Percentiles rank a stretch among this genome's conserved stretches.
Evolutionary conservation across 495 filamentous ascomycete species (phyloP).

Genomic region (Aspergillus coremiiformis): DNA sequence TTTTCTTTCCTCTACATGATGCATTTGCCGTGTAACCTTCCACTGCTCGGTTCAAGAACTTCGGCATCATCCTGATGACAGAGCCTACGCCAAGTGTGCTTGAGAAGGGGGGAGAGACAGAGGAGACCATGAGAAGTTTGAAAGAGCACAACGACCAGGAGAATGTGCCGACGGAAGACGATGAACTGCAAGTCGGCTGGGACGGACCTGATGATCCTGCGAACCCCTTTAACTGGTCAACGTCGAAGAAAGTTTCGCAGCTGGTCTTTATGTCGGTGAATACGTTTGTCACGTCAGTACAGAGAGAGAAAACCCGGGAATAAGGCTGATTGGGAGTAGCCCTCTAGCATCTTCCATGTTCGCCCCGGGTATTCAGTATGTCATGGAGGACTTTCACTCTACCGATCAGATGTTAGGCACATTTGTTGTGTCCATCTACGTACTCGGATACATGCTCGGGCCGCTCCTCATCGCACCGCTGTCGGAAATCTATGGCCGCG

Average conservation of each 20-base stretch:
- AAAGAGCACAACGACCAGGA: not conserved
- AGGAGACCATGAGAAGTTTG: not conserved
- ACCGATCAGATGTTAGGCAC: conserved; percentile 23
- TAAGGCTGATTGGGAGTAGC: conserved; percentile 8
- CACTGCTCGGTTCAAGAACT: not conserved
- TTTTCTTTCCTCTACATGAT: not conserved
- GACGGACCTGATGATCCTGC: conserved; percentile 47
- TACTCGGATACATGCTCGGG: conserved; percentile 32
- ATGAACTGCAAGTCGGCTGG: conserved; percentile 37
- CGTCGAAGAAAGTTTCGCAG: conserved; percentile 40
- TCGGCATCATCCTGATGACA: not conserved
- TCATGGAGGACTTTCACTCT: conserved; percentile 47
- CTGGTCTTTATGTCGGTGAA: conserved; percentile 40
- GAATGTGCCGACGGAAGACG: not conserved
- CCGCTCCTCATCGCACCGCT: conserved; percentile 37
- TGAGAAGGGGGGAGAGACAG: not conserved
- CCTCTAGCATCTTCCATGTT: conserved; percentile 58
- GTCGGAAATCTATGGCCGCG: conserved; percentile 39
- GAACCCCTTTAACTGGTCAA: conserved; percentile 58
- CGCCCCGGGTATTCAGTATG: conserved; percentile 48
- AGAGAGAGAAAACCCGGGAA: not conserved
- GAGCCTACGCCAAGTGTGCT: not conserved
- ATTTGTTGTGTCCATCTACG: conserved; percentile 38
- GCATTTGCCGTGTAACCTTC: not conserved
- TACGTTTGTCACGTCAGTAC: conserved; percentile 49